Base-by-base conservation (phyloP, 2,329 filamentous ascomycete genomes). In the Neopestalotiopsis sp. region DNA sequence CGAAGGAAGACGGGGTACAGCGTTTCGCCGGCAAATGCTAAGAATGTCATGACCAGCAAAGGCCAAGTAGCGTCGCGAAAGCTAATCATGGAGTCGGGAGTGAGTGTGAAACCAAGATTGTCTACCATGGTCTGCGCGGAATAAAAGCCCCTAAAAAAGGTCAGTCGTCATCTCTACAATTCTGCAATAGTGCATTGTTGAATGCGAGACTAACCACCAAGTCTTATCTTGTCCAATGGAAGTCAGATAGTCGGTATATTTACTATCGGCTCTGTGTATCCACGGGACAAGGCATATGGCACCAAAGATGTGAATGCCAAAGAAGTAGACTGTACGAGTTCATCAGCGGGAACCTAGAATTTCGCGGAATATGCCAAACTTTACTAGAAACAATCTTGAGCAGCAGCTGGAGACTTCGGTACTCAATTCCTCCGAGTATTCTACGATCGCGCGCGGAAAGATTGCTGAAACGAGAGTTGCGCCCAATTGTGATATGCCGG, bases 1-100 rank as follows among this genome's bases (percentile, higher is more conserved):
- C 90, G 84, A 0, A 90, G 81, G 66, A 90, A 82, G 24, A 89
- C 79, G 0, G 89, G 89, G 68, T 89, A 91, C 61, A 82, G 83
- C 0, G 86, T 88, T 66, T 88, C 86, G 2, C 86, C 87, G 0
- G 85, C 83, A 6, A 87, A 81, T 2, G 86, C 85, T 1, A 88
- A 72, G 14, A 84, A 77, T 3, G 79, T 81, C 78, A 87, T 85
- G 63, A 87, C 76, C 66, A 88, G 73, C 68, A 88, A 78, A 2
- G 79, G 80, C 70, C 76, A 80, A 1, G 76, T 78, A 0, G 85
- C 83, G 56, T 83, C 81, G 61, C 79, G 80, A 72, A 87, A 87
- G 0, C 78, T 77, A 10, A 85, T 76, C 85, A 87, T 87, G 2
- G 86, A 88, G 66, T 88, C 85, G 0, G 87, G 85, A 0, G 87